Percentiles rank a stretch among this genome's conserved stretches.
Conservation (phyloP, 805 yeast genomes). For the Starmerella gropengiesseri region DNA sequence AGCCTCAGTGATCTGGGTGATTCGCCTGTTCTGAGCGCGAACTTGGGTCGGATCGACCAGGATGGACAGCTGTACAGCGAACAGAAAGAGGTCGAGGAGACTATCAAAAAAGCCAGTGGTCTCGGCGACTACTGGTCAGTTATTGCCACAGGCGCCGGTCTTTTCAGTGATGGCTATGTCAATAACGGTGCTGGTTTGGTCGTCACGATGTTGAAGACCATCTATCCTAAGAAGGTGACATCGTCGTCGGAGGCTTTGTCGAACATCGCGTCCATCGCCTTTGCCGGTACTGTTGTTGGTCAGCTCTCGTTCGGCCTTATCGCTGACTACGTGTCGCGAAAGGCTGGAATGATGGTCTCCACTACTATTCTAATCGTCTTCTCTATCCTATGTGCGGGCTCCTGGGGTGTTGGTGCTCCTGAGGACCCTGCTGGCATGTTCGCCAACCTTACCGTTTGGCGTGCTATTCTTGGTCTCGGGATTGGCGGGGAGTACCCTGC, state of each 20-base stretch:
- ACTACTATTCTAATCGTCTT: conserved; percentile 64
- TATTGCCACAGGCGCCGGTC: conserved; percentile 80
- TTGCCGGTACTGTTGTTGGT: conserved; percentile 86
- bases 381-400: conserved; percentile 68
- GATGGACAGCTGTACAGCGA: background rate
- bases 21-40: background rate
- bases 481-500: conserved; percentile 95
- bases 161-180: conserved; percentile 87
- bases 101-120: conserved; percentile 2
- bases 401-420: conserved; percentile 67
- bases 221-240: conserved; percentile 54
- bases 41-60: background rate
- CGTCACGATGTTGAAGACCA: conserved; percentile 50
- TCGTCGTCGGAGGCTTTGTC: conserved; percentile 56
- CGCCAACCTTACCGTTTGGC: conserved; percentile 69
- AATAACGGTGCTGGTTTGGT: conserved; percentile 76
- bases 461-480: conserved; percentile 82
- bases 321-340: conserved; percentile 72
- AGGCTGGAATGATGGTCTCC: conserved; percentile 70
- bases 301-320: conserved; percentile 70
- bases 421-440: conserved; percentile 58
- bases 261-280: conserved; percentile 78
- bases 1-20: background rate
- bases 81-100: background rate
- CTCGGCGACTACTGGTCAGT: conserved; percentile 49